Conservation (phyloP, 495 filamentous ascomycete species). For the Penicillium argentinense region DNA sequence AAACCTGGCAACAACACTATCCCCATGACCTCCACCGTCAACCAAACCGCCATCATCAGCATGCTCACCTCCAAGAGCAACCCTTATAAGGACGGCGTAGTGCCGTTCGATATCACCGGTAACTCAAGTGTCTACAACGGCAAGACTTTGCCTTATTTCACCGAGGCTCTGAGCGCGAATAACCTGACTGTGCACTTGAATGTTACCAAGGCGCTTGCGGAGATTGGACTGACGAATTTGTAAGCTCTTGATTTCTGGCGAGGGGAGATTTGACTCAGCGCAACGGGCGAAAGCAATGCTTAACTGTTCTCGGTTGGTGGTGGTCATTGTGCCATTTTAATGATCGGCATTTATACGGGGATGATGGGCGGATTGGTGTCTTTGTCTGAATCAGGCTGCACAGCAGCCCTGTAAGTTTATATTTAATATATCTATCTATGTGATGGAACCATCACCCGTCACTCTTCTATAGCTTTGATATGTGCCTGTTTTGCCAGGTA, state of each 20-base stretch:
- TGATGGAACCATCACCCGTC: not conserved
- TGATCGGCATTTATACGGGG: not conserved
- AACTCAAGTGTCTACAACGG: slow-evolving; percentile 59
- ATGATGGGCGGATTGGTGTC: not conserved
- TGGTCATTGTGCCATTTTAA: not conserved
- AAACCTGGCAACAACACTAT: slow-evolving; percentile 60
- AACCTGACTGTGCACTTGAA: slow-evolving; percentile 43
- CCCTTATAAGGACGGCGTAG: slow-evolving; percentile 51
- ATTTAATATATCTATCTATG: slow-evolving; percentile 5
- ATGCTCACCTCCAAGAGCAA: slow-evolving; percentile 32
- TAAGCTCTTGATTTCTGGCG: slow-evolving; percentile 5
- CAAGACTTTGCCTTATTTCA: slow-evolving; percentile 61
- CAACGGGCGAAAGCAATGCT: too few relatives aligned
- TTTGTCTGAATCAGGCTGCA: not conserved
- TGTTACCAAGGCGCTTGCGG: slow-evolving; percentile 36
- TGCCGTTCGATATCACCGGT: slow-evolving; percentile 61
- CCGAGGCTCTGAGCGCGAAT: slow-evolving; percentile 44
- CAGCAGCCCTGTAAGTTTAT: not conserved
- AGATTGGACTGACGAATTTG: not conserved
- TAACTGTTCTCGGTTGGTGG: not conserved
- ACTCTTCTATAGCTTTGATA: not conserved
- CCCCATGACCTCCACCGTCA: slow-evolving; percentile 53
- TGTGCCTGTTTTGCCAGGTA: slow-evolving; percentile 9
- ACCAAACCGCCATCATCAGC: slow-evolving; percentile 47
- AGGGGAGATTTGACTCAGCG: slow-evolving; percentile 10